Conservation (phyloP, 805 yeast genomes). For the Candida easanensis region DNA sequence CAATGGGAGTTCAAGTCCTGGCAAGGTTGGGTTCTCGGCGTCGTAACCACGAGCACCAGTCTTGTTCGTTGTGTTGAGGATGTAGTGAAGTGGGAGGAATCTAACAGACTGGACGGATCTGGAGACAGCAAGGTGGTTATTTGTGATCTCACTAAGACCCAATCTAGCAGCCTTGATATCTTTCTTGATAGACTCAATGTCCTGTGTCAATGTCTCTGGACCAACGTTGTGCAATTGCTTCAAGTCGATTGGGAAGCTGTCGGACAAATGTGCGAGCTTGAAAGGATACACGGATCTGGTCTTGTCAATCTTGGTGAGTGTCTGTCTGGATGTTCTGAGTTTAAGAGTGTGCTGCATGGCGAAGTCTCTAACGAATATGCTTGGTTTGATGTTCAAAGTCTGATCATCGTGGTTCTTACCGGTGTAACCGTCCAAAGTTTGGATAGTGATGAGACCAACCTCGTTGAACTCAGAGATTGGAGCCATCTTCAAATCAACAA, state of each 20-base stretch:
- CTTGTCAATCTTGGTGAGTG: constrained; percentile 69
- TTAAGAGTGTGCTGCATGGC: constrained; percentile 78
- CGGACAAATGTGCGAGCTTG: constrained; percentile 72
- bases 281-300: constrained; percentile 86
- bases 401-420: constrained; percentile 58
- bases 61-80: constrained; percentile 61
- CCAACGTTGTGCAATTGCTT: constrained; percentile 30
- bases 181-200: constrained; percentile 42
- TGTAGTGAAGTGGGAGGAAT: constrained; percentile 66
- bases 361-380: constrained; percentile 81
- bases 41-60: constrained; percentile 68
- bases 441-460: constrained; percentile 67
- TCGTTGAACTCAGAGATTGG: constrained; percentile 53
- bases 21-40: constrained; percentile 60
- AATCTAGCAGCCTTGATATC: constrained; percentile 64
- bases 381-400: constrained; percentile 56
- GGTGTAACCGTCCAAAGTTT: constrained; percentile 59
- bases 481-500: constrained; percentile 79
- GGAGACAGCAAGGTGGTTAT: constrained; percentile 73
- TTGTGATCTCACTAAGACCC: constrained; percentile 76
- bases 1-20: constrained; percentile 73
- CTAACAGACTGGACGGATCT: constrained; percentile 71
- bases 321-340: constrained; percentile 67
- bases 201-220: constrained; percentile 29
- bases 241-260: constrained; percentile 55